phyloP scores from a whole-genome alignment of 495 filamentous ascomycete species.

The Xylaria flabelliformis region DNA sequence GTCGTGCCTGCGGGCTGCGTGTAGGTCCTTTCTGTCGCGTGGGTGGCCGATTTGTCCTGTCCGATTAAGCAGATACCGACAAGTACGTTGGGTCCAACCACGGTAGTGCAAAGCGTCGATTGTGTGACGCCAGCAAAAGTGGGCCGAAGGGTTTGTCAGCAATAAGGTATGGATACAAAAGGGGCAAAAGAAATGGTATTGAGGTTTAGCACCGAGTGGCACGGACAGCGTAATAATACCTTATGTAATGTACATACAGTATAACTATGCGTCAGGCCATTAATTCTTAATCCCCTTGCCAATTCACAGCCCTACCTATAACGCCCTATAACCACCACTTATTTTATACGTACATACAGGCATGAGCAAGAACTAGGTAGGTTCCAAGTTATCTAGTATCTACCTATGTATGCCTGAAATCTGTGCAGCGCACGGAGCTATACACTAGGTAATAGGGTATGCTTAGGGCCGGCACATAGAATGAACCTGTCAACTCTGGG shows the following conservation, averaged over 20 bases:
- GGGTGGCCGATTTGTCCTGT: conserved; percentile 1
- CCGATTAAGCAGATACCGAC: neutral
- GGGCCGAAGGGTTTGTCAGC: conserved; percentile 14
- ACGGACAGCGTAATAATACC: conserved; percentile 18
- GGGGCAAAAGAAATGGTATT: conserved; percentile 14
- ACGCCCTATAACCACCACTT: neutral
- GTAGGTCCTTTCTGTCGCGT: conserved; percentile 17
- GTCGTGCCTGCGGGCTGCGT: conserved; percentile 23
- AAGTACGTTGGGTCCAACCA: neutral
- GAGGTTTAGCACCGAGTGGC: conserved; percentile 2
- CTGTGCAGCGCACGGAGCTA: neutral
- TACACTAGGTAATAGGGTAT: too few relatives aligned
- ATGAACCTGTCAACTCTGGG: neutral
- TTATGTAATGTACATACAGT: conserved; percentile 26
- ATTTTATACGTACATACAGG: neutral
- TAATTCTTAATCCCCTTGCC: neutral
- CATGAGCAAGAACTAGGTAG: neutral
- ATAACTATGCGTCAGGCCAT: neutral
- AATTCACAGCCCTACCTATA: neutral
- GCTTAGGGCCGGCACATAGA: neutral
- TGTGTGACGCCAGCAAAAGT: conserved; percentile 19
- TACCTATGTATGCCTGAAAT: neutral
- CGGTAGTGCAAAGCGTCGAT: neutral
- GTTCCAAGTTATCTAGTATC: neutral
- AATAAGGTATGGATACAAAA: conserved; percentile 1